phyloP scores from a whole-genome alignment of 2,329 filamentous ascomycete species.

The Parascedosporium putredinis region DNA sequence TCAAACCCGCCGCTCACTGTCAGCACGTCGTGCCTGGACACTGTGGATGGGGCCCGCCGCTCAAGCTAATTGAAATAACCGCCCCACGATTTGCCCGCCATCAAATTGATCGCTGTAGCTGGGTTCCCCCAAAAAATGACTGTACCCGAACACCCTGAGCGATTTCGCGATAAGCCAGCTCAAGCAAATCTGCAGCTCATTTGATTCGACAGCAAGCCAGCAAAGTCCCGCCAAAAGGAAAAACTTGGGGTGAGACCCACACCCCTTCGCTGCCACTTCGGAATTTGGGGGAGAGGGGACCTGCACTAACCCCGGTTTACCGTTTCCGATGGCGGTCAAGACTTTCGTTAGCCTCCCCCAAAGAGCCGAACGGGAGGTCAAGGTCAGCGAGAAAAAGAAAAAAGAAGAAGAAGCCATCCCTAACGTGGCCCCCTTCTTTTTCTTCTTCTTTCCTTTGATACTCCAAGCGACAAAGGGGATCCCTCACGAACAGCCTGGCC shows the following conservation, averaged over 20 bases:
- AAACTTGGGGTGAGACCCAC: too few species aligned
- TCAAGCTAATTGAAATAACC: neutral
- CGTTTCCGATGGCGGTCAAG: conserved; percentile 8
- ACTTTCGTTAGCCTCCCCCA: neutral
- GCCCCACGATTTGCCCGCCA: conserved; percentile 2
- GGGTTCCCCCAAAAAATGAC: too few species aligned
- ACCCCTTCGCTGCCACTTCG: neutral
- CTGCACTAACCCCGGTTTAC: neutral
- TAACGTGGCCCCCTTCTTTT: too few species aligned
- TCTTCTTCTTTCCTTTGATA: neutral
- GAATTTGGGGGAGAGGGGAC: neutral
- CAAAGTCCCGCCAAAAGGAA: too few species aligned
- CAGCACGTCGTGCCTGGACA: neutral
- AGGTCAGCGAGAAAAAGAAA: neutral
- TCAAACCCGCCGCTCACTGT: neutral
- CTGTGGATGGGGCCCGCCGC: too few species aligned
- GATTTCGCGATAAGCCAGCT: too few species aligned
- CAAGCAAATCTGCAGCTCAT: too few species aligned
- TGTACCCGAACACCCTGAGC: too few species aligned
- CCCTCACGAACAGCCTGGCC: neutral
- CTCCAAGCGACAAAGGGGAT: neutral
- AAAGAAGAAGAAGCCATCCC: neutral
- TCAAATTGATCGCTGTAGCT: too few species aligned
- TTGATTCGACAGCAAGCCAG: too few species aligned
- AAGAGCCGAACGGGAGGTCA: too few species aligned